Conservation (phyloP, 345 rosid species). For the Xanthoceras sorbifolium region DNA sequence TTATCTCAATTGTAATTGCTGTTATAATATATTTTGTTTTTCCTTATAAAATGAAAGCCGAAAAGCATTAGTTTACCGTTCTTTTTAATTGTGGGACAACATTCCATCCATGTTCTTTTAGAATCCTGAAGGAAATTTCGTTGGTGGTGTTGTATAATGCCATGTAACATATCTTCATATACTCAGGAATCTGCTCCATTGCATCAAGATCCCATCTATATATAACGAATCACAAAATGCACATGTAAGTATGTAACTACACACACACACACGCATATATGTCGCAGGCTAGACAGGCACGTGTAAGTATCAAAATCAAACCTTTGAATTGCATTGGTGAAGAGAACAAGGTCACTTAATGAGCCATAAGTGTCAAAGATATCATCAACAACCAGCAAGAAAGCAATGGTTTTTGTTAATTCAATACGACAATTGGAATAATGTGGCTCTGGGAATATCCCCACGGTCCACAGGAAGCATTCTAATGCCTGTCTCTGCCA, state of each 20-base stretch:
- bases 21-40: not conserved
- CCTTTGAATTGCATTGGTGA: constrained; percentile 28
- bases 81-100: constrained; percentile 23
- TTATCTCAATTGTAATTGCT: too few relatives aligned
- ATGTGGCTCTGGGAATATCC: constrained; percentile 26
- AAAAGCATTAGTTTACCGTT: constrained; percentile 17
- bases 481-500: constrained; percentile 34
- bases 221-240: not conserved
- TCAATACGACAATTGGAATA: constrained; percentile 25
- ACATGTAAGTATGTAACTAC: not conserved
- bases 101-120: constrained; percentile 31
- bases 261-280: too few relatives aligned
- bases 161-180: constrained; percentile 38
- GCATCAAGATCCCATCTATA: constrained; percentile 32
- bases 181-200: constrained; percentile 33
- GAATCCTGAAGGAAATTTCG: constrained; percentile 27
- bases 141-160: constrained; percentile 34
- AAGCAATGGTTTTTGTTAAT: constrained; percentile 26
- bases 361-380: constrained; percentile 32
- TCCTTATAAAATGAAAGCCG: not conserved
- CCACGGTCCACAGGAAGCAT: constrained; percentile 32
- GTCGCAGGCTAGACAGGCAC: not conserved
- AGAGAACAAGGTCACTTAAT: constrained; percentile 25
- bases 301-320: not conserved
- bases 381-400: constrained; percentile 34